Evolutionary conservation across 2,329 filamentous ascomycete genomes (phyloP).

Genomic region (Botrytis squamosa): DNA sequence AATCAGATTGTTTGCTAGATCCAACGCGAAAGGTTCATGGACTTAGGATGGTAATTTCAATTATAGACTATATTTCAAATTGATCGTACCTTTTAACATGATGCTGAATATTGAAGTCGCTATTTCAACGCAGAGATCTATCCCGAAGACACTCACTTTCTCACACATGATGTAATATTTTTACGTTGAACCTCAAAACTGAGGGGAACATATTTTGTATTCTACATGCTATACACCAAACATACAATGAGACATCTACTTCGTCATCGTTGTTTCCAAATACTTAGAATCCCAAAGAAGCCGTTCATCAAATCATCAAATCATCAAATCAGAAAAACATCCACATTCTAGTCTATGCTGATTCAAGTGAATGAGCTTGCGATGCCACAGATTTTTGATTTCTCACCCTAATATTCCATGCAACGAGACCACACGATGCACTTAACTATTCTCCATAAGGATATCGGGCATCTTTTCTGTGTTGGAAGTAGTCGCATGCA

Average conservation of each 20-base stretch:
- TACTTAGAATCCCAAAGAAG: too few species aligned
- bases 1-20: too few species aligned
- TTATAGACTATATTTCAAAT: too few species aligned
- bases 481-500: not conserved
- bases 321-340: too few species aligned
- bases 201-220: not conserved
- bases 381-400: not conserved
- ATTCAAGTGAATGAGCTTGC: not conserved
- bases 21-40: not conserved
- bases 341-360: not conserved
- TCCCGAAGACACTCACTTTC: too few species aligned
- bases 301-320: too few species aligned
- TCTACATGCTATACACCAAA: not conserved
- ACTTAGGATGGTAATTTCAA: not conserved
- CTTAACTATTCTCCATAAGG: not conserved
- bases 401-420: too few species aligned
- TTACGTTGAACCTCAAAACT: not conserved
- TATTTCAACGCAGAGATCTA: fast-evolving
- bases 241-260: not conserved
- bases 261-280: too few species aligned
- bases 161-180: not conserved
- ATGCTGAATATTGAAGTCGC: not conserved
- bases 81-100: not conserved
- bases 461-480: not conserved
- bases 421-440: too few species aligned